These are phyloP conservation scores for Boletus semigastroideus DNA, from an alignment of 1,284 basidiomycete species.

Conservation along the genomic window DNA sequence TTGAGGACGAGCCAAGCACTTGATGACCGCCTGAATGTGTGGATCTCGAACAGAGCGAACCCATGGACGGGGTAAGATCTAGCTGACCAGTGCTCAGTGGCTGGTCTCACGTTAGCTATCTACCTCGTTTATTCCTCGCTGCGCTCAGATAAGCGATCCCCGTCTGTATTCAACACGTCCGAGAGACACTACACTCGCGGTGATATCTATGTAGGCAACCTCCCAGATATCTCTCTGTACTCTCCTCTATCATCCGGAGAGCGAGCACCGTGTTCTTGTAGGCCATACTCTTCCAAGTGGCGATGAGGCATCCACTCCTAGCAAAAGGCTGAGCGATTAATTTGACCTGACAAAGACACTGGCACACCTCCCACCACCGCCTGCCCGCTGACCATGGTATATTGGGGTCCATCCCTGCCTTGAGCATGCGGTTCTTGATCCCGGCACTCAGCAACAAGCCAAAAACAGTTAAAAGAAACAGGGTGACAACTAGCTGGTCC, in stretches of 20 bases:
- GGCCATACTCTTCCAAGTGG: constrained; percentile 48
- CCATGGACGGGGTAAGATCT: constrained; percentile 43
- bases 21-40: constrained; percentile 53
- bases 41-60: constrained; percentile 66
- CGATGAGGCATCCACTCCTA: constrained; percentile 63
- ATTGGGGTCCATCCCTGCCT: constrained; percentile 67
- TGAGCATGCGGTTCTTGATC: constrained; percentile 76
- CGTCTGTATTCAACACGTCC: not conserved
- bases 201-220: constrained; percentile 27
- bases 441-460: constrained; percentile 82
- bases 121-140: constrained; percentile 27
- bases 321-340: constrained; percentile 20
- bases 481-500: constrained; percentile 86
- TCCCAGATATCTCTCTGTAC: constrained; percentile 41
- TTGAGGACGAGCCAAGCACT: constrained; percentile 42
- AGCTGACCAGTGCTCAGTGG: constrained; percentile 1
- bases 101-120: constrained; percentile 23
- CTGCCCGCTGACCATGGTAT: constrained; percentile 57
- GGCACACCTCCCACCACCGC: constrained; percentile 78
- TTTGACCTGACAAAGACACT: constrained; percentile 16
- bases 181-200: not conserved
- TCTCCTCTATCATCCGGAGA: constrained; percentile 36
- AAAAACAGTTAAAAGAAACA: constrained; percentile 84
- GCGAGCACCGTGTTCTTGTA: constrained; percentile 42
- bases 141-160: constrained; percentile 11